phyloP scores from a whole-genome alignment of 805 yeast species.

The Yarrowia hollandica region DNA sequence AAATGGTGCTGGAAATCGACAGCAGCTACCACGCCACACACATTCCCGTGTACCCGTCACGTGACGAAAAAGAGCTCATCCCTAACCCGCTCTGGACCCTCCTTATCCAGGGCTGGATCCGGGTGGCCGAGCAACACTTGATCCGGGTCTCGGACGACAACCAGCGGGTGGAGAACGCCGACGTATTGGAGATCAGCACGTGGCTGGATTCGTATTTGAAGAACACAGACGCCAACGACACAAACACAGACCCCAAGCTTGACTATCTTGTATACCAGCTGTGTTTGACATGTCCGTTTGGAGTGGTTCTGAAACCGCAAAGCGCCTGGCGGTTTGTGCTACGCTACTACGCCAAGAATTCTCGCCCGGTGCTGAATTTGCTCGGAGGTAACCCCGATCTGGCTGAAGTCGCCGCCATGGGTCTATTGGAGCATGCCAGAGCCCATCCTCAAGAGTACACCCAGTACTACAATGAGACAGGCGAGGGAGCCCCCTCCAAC shows the following conservation, averaged over 20 bases:
- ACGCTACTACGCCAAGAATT: not conserved
- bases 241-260: slow-evolving; percentile 5
- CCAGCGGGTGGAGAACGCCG: slow-evolving; percentile 23
- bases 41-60: slow-evolving; percentile 3
- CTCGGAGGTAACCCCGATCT: slow-evolving; percentile 21
- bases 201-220: slow-evolving; percentile 9
- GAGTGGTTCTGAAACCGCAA: slow-evolving; percentile 18
- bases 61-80: not conserved
- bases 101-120: not conserved
- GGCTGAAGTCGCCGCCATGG: slow-evolving; percentile 16
- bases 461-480: not conserved
- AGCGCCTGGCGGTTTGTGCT: slow-evolving; percentile 20
- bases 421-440: slow-evolving; percentile 1
- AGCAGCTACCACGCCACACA: not conserved
- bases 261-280: not conserved
- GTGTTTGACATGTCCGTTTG: slow-evolving; percentile 17
- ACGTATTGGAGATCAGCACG: slow-evolving; percentile 4
- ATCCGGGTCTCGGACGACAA: slow-evolving; percentile 18
- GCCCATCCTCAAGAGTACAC: not conserved
- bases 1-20: slow-evolving; percentile 24
- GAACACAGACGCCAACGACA: not conserved
- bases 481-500: not conserved
- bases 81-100: slow-evolving; percentile 2
- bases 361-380: slow-evolving; percentile 11
- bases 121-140: slow-evolving; percentile 11